Percentiles rank a stretch among this genome's conserved stretches.
These are phyloP conservation scores for Reutealis trisperma DNA, from an alignment of 345 rosid genomes.

Conservation along the genomic window DNA sequence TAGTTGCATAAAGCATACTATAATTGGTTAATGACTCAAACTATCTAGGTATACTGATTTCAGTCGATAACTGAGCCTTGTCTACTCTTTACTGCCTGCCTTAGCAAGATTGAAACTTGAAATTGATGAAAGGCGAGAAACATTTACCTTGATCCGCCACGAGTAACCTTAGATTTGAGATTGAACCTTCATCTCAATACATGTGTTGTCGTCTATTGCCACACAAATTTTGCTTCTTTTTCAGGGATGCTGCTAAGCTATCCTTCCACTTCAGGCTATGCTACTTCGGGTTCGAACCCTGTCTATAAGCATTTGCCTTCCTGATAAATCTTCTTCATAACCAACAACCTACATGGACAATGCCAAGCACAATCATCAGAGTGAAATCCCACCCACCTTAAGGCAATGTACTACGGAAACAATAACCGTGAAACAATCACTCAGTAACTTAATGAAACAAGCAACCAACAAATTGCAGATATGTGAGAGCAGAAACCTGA, in stretches of 20 bases:
- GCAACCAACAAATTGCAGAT: constrained; percentile 10
- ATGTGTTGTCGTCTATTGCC: not conserved
- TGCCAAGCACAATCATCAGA: not conserved
- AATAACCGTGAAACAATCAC: not conserved
- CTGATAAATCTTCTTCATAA: constrained; percentile 94
- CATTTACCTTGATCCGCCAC: not conserved
- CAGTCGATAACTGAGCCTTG: not conserved
- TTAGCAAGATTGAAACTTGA: not conserved
- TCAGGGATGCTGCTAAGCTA: not conserved
- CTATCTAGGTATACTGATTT: not conserved
- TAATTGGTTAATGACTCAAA: not conserved
- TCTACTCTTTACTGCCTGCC: not conserved
- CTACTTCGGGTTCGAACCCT: constrained; percentile 87
- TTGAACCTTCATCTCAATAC: not conserved
- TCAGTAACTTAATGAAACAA: not conserved
- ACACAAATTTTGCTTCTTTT: not conserved
- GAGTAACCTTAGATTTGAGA: not conserved
- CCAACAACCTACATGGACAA: constrained; percentile 68
- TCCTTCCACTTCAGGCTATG: constrained; percentile 33
- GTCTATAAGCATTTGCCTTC: constrained; percentile 95
- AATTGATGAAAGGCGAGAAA: not conserved
- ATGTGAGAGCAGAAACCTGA: constrained; percentile 58
- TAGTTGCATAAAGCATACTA: not conserved
- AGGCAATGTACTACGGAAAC: not conserved
- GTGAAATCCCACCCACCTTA: not conserved